A percentile compares a stretch with the other conserved stretches of the same genome.
Evolutionary conservation across 352 stramenopile species (phyloP).

Genomic region (Phytophthora uliginosa): DNA sequence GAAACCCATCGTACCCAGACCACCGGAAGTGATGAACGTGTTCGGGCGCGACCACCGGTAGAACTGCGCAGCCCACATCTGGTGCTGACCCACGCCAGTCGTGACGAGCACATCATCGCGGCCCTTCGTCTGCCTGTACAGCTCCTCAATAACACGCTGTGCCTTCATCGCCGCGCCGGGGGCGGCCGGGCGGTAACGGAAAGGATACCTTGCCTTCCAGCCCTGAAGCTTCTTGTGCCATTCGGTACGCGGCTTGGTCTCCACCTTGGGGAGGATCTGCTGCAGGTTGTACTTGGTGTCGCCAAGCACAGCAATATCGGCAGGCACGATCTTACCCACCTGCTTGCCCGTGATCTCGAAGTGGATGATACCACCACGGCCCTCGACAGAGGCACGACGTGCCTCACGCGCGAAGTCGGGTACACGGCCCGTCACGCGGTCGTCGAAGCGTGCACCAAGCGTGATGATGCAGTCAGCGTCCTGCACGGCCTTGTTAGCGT

Average conservation of each 20-base stretch:
- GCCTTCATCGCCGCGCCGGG: slow-evolving; percentile 91
- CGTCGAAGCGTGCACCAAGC: slow-evolving; percentile 96
- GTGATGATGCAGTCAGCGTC: slow-evolving; percentile 96
- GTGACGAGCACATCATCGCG: slow-evolving; percentile 94
- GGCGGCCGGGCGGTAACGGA: slow-evolving; percentile 88
- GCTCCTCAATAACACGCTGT: slow-evolving; percentile 95
- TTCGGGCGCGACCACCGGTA: slow-evolving; percentile 96
- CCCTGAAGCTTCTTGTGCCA: slow-evolving; percentile 94
- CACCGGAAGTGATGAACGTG: slow-evolving; percentile 95
- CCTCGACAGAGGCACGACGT: slow-evolving; percentile 90
- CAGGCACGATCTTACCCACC: slow-evolving; percentile 89
- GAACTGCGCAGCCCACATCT: slow-evolving; percentile 98
- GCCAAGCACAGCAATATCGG: slow-evolving; percentile 78
- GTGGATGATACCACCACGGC: slow-evolving; percentile 96
- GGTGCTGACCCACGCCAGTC: slow-evolving; percentile 97
- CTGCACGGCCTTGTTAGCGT: slow-evolving; percentile 97
- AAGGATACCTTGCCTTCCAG: slow-evolving; percentile 95
- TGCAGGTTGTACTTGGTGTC: slow-evolving; percentile 95
- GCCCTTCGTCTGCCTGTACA: slow-evolving; percentile 95
- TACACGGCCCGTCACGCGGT: slow-evolving; percentile 96
- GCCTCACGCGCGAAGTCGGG: slow-evolving; percentile 95
- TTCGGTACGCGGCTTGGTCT: slow-evolving; percentile 85
- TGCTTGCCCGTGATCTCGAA: slow-evolving; percentile 95
- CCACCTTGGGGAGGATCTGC: slow-evolving; percentile 85
- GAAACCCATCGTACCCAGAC: slow-evolving; percentile 97